Base-by-base conservation (phyloP, 2,329 filamentous ascomycete species). In the Didymella pomorum region DNA sequence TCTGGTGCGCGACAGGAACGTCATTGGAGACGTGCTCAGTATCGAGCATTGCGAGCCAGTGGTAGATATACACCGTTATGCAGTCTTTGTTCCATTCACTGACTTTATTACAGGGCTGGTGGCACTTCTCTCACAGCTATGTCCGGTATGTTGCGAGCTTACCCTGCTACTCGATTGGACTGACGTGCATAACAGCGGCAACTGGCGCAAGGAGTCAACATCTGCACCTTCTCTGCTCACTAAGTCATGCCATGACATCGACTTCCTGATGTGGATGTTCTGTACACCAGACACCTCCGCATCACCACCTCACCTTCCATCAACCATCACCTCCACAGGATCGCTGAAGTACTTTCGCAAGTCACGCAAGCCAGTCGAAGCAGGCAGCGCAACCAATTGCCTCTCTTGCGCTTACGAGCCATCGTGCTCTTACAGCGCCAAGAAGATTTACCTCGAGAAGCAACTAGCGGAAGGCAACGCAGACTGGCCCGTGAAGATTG, bases 201-300 rank as follows among this genome's bases (percentile, higher is more conserved):
- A 98, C 78, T 98, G 95, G 95, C 87, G 94, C 6, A 91, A 91
- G 62, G 87, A 92, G 65, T 89, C 87, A 0, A 89, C 81, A 5
- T 88, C 85, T n/a, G 93, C 85, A 23, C 94, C 89, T 7, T 94
- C 91, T 1, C 82, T 99, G 1, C 83, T 99, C 28, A 97, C 94
- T 2, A 99, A 98, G 78, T 96, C 92, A 58, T 98, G 95, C 68
- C 95, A 99, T 71, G 95, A 99, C 68, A 91, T 99, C 48, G 95
- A 99, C 72, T 87, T 98, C 56, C 79, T 98, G 4, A 81, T 98
- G 16, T 99, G 95, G 95, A 80, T 98, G 45, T 83, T 98, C 11
- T 94, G 89, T 71, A 92, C 91, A 0, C 91, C 92, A 0, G 76
- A 84, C 0, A 71, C 80, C 1, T 67, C 72, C 78, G 69, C 70